phyloP scores from a whole-genome alignment of 352 stramenopile genomes.

The Globisporangium cystogenes region DNA sequence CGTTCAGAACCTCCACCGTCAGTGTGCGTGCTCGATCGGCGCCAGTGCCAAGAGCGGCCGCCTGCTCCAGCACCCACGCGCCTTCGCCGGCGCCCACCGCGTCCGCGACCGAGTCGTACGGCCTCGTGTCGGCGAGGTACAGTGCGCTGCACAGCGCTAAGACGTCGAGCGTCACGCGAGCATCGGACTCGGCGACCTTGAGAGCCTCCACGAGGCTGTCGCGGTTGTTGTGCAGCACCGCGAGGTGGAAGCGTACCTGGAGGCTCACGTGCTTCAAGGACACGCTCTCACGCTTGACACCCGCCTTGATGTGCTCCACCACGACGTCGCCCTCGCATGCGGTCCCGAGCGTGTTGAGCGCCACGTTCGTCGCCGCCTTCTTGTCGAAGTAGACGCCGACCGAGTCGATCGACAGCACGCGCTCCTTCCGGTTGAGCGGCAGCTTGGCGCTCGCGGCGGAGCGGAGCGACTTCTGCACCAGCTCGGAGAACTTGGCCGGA shows the following conservation, averaged over 20 bases:
- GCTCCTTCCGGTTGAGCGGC: constrained; percentile 35
- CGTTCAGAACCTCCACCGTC: constrained; percentile 23
- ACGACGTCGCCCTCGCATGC: constrained; percentile 11
- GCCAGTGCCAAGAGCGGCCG: not conserved
- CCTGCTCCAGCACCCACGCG: constrained; percentile 17
- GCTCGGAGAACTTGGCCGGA: constrained; percentile 6
- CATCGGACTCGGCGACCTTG: constrained; percentile 23
- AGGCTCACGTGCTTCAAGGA: constrained; percentile 18
- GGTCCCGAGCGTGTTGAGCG: constrained; percentile 13
- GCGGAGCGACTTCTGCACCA: constrained; percentile 40
- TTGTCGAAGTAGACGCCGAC: constrained; percentile 23
- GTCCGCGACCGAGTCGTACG: constrained; percentile 1
- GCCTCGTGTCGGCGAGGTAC: not conserved
- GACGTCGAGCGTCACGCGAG: constrained; percentile 18
- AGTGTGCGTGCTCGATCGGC: constrained; percentile 10
- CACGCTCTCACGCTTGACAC: constrained; percentile 3
- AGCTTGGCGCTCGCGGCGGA: constrained; percentile 23
- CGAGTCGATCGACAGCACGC: constrained; percentile 27
- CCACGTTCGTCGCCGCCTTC: constrained; percentile 13
- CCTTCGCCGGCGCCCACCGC: constrained; percentile 9
- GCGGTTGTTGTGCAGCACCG: constrained; percentile 34
- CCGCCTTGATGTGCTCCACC: constrained; percentile 1
- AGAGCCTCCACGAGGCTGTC: constrained; percentile 29
- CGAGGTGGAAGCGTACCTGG: constrained; percentile 35
- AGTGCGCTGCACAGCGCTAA: constrained; percentile 20